phyloP scores from a whole-genome alignment of 768 basidiomycete genomes.

The Strobilomyces dryophilus region DNA sequence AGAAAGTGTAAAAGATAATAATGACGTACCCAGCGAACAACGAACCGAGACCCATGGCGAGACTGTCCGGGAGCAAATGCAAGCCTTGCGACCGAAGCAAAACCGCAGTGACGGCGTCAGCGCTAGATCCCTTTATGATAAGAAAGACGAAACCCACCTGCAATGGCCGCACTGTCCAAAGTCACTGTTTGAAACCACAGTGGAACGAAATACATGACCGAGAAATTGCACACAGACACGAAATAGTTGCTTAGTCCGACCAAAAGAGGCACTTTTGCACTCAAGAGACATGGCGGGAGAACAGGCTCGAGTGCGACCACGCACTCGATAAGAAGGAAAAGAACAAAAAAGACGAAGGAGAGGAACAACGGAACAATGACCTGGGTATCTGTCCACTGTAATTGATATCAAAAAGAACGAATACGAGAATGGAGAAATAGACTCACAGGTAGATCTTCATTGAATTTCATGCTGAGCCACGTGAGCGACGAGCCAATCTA shows the following conservation, averaged over 20 bases:
- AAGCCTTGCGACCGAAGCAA: slow-evolving; percentile 26
- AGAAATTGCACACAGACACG: slow-evolving; percentile 70
- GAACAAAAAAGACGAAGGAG: slow-evolving; percentile 39
- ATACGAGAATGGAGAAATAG: background rate
- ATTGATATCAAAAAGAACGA: background rate
- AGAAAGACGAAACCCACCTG: slow-evolving; percentile 36
- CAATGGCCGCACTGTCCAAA: slow-evolving; percentile 61
- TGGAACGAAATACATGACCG: slow-evolving; percentile 73
- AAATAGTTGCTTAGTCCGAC: slow-evolving; percentile 69
- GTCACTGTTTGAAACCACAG: slow-evolving; percentile 81
- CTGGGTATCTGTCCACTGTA: slow-evolving; percentile 50
- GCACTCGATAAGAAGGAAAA: slow-evolving; percentile 61
- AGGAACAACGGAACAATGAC: slow-evolving; percentile 50
- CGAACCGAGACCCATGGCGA: slow-evolving; percentile 47
- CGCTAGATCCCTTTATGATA: background rate
- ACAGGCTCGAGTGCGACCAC: slow-evolving; percentile 64
- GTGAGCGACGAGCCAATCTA: slow-evolving; percentile 58
- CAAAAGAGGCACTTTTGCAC: slow-evolving; percentile 62
- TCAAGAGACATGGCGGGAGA: slow-evolving; percentile 61
- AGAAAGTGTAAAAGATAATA: too few relatives aligned
- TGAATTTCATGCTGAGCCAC: slow-evolving; percentile 70
- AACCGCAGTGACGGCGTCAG: background rate
- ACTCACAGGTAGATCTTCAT: slow-evolving; percentile 55
- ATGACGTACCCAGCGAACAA: slow-evolving; percentile 43
- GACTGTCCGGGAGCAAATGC: slow-evolving; percentile 47